Base-by-base conservation (phyloP, 2,329 filamentous ascomycete species). In the Fusarium coffeatum region DNA sequence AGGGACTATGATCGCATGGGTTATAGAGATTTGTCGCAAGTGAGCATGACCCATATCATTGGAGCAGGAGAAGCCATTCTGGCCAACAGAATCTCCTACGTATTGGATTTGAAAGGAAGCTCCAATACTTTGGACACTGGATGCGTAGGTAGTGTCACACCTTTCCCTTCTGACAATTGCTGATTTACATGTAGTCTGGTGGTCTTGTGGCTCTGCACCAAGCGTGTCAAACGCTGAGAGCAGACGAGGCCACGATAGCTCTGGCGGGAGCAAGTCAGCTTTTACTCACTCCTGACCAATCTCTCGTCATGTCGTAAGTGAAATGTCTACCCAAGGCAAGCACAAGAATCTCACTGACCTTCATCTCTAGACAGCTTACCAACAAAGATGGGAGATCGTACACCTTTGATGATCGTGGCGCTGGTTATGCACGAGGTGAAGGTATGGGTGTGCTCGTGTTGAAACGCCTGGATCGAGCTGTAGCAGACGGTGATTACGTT, bases 401-500 rank as follows among this genome's bases (percentile, higher is more conserved):
- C 23, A 54, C 60, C 3, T 64, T 64, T n/a, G 59, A 62, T 34
- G 46, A 62, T 9, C 37, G 59, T 37, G 59, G 51, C 54, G 53
- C 67, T 5, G 67, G 67, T 5, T 69, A 62, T 15, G 67, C 60
- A 1, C 60, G 64, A 16, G 67, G 64, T 12, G 67, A 69, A 34
- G 67, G 67, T 6, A 50, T 65, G 8, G 64, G 56, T 12, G 63
- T 59, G 12, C 18, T 69, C 1, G 46, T 69, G 43, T 76, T 72
- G 13, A 71, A 71, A 28, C 66, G 59, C 5, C 55, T 71, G 0
- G 68, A 71, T 48, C 53, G 60, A 8, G 66, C 68, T 2, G 46
- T 71, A 6, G 55, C 55, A 27, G 68, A 71, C n/a, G 62, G 62
- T 10, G 68, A 71, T 48, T 64, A 59, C 23, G 62, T 71, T 12